A percentile compares a stretch with the other conserved stretches of the same genome.
Conservation (phyloP, 768 basidiomycete genomes). For the Tylopilus rubrobrunneus region DNA sequence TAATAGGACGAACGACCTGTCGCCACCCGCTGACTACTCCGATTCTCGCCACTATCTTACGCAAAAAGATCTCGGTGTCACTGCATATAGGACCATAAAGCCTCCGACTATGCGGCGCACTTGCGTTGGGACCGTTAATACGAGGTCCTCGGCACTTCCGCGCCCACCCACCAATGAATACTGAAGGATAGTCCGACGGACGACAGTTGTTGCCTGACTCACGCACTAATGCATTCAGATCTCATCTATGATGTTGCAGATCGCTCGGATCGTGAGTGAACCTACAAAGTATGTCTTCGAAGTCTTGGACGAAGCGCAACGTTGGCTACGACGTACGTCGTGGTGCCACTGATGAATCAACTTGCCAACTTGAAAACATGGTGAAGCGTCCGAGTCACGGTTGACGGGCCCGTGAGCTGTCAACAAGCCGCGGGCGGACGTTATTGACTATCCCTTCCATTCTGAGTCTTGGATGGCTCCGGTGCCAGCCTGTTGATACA, state of each 20-base stretch:
- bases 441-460: no score
- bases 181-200: neutral
- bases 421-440: no score
- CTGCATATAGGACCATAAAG: conserved; percentile 5
- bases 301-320: neutral
- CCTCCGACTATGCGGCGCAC: neutral
- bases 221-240: conserved; percentile 1
- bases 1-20: neutral
- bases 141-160: conserved; percentile 15
- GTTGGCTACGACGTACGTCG: no score
- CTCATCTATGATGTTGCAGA: conserved; percentile 1
- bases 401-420: no score
- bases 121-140: conserved; percentile 5
- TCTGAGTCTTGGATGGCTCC: no score
- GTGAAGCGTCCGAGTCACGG: no score
- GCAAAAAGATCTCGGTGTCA: neutral
- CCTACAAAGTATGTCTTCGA: neutral
- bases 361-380: no score
- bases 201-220: neutral
- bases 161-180: neutral
- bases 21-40: neutral
- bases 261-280: neutral
- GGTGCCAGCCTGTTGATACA: no score
- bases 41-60: neutral
- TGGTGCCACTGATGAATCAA: no score